Percentiles rank a stretch among this genome's conserved stretches.
Conservation (phyloP, 306 rosid species). For the Cicer arietinum region DNA sequence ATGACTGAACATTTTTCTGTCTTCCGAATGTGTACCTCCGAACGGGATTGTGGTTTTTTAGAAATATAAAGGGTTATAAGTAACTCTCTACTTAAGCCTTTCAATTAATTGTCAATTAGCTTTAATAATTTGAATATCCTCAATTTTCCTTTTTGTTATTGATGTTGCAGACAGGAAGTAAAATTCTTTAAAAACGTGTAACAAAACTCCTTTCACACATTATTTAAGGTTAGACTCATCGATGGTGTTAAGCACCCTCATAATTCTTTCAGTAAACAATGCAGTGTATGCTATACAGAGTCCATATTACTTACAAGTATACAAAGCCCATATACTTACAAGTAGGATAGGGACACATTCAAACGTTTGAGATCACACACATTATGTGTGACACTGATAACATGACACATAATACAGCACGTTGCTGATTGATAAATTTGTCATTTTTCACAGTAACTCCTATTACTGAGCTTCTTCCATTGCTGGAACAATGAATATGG, state of each 20-base stretch:
- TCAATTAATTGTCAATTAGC: slow-evolving; percentile 6
- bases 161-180: background rate
- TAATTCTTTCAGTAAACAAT: slow-evolving; percentile 29
- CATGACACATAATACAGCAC: slow-evolving; percentile 35
- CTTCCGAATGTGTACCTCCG: too few species aligned
- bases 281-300: slow-evolving; percentile 49
- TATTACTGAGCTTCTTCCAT: slow-evolving; percentile 30
- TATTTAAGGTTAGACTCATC: slow-evolving; percentile 39
- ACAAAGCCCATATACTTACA: slow-evolving; percentile 48
- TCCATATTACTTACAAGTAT: slow-evolving; percentile 49
- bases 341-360: slow-evolving; percentile 36
- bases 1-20: too few species aligned
- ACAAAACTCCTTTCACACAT: slow-evolving; percentile 29
- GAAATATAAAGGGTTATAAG: too few species aligned
- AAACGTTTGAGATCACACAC: slow-evolving; percentile 36
- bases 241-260: slow-evolving; percentile 43
- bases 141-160: slow-evolving; percentile 1
- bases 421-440: slow-evolving; percentile 38
- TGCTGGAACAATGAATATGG: slow-evolving; percentile 30
- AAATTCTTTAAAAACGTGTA: slow-evolving; percentile 6
- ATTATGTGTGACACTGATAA: slow-evolving; percentile 36
- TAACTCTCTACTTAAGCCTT: background rate
- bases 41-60: too few species aligned
- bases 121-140: slow-evolving; percentile 1
- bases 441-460: slow-evolving; percentile 31